Conservation (phyloP, 768 basidiomycete species). For the Amanita jacksonii region DNA sequence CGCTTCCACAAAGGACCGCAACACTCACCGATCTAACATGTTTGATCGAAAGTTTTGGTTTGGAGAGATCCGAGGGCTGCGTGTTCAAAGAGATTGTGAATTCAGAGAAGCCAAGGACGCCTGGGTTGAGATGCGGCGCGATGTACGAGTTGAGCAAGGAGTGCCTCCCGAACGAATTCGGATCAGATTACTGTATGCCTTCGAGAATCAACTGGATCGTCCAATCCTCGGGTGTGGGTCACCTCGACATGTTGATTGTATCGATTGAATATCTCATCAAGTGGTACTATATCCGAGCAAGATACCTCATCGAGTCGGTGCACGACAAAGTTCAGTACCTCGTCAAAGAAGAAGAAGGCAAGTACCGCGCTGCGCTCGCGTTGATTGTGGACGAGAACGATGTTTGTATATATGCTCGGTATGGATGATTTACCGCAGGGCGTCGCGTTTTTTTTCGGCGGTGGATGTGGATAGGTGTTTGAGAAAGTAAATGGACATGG, state of each 20-base stretch:
- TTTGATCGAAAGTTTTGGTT: constrained; percentile 90
- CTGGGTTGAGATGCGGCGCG: constrained; percentile 91
- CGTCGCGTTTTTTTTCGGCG: constrained; percentile 93
- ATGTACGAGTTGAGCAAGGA: constrained; percentile 89
- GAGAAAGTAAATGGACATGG: constrained; percentile 94
- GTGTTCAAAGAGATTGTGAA: constrained; percentile 95
- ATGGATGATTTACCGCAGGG: constrained; percentile 95
- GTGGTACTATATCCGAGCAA: constrained; percentile 76
- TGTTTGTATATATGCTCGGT: constrained; percentile 86
- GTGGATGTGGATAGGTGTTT: constrained; percentile 89
- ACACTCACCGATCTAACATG: constrained; percentile 64
- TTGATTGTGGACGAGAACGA: constrained; percentile 87
- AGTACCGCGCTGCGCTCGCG: constrained; percentile 81
- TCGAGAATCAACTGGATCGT: constrained; percentile 99
- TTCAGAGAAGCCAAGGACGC: constrained; percentile 80
- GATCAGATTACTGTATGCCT: constrained; percentile 85
- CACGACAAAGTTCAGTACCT: constrained; percentile 97
- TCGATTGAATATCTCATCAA: constrained; percentile 83
- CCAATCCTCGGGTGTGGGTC: constrained; percentile 97
- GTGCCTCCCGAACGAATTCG: constrained; percentile 72
- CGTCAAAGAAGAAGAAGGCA: constrained; percentile 80
- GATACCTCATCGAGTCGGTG: constrained; percentile 93
- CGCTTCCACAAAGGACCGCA: constrained; percentile 86
- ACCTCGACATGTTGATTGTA: constrained; percentile 92
- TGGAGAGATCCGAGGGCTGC: constrained; percentile 90